phyloP scores from a whole-genome alignment of 129 eudicot genomes.

The Flaveria linearis region DNA sequence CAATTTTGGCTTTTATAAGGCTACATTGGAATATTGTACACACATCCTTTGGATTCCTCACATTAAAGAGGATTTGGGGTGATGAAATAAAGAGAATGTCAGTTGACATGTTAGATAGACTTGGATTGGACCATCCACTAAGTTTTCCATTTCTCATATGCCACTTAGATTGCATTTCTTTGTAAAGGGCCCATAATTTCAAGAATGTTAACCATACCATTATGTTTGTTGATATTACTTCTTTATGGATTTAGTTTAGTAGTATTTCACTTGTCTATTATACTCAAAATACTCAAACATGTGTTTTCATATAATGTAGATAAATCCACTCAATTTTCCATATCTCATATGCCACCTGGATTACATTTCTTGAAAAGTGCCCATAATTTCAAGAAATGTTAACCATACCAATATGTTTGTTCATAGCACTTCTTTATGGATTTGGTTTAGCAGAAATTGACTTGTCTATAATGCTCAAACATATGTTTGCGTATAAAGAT shows the following conservation, averaged over 20 bases:
- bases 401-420: not conserved
- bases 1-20: slow-evolving; percentile 52
- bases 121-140: slow-evolving; percentile 35
- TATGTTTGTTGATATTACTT: not conserved
- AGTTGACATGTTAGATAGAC: slow-evolving; percentile 40
- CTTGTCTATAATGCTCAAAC: not conserved
- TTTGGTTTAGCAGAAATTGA: slow-evolving; percentile 9
- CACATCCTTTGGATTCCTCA: slow-evolving; percentile 54
- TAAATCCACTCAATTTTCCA: slow-evolving; percentile 18
- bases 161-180: slow-evolving; percentile 38
- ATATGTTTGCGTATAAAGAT: not conserved
- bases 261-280: not conserved
- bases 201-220: slow-evolving; percentile 15
- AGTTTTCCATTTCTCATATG: slow-evolving; percentile 34
- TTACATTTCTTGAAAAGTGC: slow-evolving; percentile 24
- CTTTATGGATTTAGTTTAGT: not conserved
- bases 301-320: not conserved
- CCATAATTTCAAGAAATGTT: slow-evolving; percentile 25
- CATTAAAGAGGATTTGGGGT: slow-evolving; percentile 37
- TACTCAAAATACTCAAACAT: not conserved
- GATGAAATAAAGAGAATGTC: slow-evolving; percentile 42
- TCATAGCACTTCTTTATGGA: not conserved
- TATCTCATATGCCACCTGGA: slow-evolving; percentile 38
- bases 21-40: slow-evolving; percentile 25
- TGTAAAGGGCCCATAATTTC: slow-evolving; percentile 23